Conservation (phyloP, 768 basidiomycete species). For the Myochromella boudieri region DNA sequence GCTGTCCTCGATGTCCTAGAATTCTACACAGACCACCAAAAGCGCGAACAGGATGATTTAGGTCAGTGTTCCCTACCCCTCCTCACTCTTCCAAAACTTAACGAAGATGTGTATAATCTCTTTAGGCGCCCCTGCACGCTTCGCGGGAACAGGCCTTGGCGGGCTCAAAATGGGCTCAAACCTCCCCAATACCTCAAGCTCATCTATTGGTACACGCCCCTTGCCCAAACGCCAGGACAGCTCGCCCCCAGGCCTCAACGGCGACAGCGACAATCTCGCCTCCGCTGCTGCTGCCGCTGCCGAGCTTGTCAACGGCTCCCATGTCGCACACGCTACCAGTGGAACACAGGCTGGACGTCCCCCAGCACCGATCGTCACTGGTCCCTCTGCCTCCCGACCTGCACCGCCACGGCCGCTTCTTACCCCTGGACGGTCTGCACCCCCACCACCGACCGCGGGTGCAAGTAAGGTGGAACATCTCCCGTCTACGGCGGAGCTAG, state of each 20-base stretch:
- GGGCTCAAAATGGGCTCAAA: constrained; percentile 53
- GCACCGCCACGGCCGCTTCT: constrained; percentile 70
- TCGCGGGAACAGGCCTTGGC: constrained; percentile 91
- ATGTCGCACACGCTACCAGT: constrained; percentile 32
- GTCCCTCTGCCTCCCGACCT: constrained; percentile 54
- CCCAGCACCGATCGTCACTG: constrained; percentile 3
- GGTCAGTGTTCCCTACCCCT: constrained; percentile 28
- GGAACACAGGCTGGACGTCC: constrained; percentile 2
- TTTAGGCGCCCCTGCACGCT: constrained; percentile 68
- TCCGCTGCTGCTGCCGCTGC: constrained; percentile 59
- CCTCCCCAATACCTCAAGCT: constrained; percentile 19
- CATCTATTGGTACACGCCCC: constrained; percentile 20
- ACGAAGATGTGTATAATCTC: constrained; percentile 11
- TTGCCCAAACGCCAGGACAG: constrained; percentile 37
- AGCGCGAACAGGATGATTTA: constrained; percentile 79
- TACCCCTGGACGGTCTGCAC: constrained; percentile 56
- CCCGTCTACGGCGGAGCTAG: constrained; percentile 64
- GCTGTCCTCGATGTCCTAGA: constrained; percentile 97
- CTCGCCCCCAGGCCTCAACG: constrained; percentile 39
- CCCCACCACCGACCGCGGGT: constrained; percentile 36
- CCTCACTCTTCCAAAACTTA: constrained; percentile 19
- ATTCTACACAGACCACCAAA: constrained; percentile 97
- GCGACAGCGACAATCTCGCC: constrained; percentile 40
- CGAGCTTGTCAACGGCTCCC: constrained; percentile 59
- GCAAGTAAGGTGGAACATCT: constrained; percentile 45